phyloP scores from a whole-genome alignment of 2,329 filamentous ascomycete species.

The Davidsoniella australis region DNA sequence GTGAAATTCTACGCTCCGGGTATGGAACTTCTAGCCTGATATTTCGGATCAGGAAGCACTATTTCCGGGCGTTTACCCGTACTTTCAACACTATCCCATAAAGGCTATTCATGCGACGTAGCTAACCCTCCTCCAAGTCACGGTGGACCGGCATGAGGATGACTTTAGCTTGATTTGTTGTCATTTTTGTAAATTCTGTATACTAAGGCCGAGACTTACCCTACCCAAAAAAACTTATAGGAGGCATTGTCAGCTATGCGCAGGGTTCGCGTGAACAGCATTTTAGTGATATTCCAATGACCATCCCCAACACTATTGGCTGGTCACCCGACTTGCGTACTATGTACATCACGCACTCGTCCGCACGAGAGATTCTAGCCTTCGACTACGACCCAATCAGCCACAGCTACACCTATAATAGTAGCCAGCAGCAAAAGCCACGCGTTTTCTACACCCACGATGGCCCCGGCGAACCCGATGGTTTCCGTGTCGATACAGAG shows the following conservation, averaged over 20 bases:
- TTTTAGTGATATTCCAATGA: slow-evolving; percentile 51
- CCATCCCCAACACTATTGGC: slow-evolving; percentile 70
- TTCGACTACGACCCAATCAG: slow-evolving; percentile 55
- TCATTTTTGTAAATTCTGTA: background rate
- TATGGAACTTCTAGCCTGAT: no score
- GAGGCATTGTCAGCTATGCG: slow-evolving; percentile 56
- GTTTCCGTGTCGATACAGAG: slow-evolving; percentile 66
- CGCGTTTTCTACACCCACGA: slow-evolving; percentile 57
- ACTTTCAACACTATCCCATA: no score
- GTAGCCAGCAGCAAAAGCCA: slow-evolving; percentile 27
- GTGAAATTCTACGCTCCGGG: no score
- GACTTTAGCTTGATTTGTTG: no score
- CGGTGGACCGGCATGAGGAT: no score
- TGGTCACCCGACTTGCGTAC: slow-evolving; percentile 59
- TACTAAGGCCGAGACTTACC: background rate
- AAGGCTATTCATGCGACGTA: no score
- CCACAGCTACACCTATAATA: slow-evolving; percentile 34
- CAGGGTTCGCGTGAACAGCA: slow-evolving; percentile 37
- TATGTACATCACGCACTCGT: slow-evolving; percentile 73
- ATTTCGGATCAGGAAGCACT: no score
- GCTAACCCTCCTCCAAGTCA: slow-evolving; percentile 1
- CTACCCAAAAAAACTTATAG: slow-evolving; percentile 24
- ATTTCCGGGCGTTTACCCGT: no score
- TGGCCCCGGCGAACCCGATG: slow-evolving; percentile 53
- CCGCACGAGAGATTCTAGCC: slow-evolving; percentile 49